phyloP scores from a whole-genome alignment of 2,329 filamentous ascomycete genomes.

The Aaosphaeria pasadenensis region DNA sequence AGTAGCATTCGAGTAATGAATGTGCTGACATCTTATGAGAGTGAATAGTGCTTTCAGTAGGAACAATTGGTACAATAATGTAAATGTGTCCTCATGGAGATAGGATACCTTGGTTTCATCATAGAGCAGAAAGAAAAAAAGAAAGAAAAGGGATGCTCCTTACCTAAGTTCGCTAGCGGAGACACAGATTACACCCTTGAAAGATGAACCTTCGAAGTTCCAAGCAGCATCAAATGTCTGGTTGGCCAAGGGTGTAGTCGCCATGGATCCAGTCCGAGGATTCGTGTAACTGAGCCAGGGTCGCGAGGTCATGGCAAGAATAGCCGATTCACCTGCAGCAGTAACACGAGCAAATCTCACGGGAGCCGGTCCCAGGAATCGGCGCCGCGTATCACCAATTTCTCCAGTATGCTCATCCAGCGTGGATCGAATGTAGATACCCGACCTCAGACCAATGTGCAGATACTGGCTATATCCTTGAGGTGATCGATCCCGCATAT shows the following conservation, averaged over 20 bases:
- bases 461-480: slow-evolving; percentile 87
- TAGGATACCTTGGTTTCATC: slow-evolving; percentile 61
- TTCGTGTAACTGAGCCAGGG: slow-evolving; percentile 97
- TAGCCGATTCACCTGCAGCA: slow-evolving; percentile 78
- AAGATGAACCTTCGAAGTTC: slow-evolving; percentile 96
- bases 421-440: slow-evolving; percentile 92
- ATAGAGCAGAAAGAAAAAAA: slow-evolving; percentile 37
- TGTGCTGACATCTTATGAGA: slow-evolving; percentile 1
- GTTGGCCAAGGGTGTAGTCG: slow-evolving; percentile 89
- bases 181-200: slow-evolving; percentile 91
- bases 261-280: slow-evolving; percentile 79
- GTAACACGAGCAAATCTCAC: slow-evolving; percentile 90
- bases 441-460: slow-evolving; percentile 92
- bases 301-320: slow-evolving; percentile 85
- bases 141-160: slow-evolving; percentile 44
- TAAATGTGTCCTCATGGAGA: slow-evolving; percentile 49
- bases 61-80: slow-evolving; percentile 79
- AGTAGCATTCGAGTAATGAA: not conserved
- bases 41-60: slow-evolving; percentile 66
- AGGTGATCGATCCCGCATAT: slow-evolving; percentile 91
- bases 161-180: slow-evolving; percentile 86
- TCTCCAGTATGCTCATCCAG: slow-evolving; percentile 95
- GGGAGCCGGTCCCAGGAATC: slow-evolving; percentile 87
- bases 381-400: slow-evolving; percentile 88
- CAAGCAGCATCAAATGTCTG: slow-evolving; percentile 87